Evolutionary conservation across 2,329 filamentous ascomycete species (phyloP), one percentile per base, ranked within the genome.

Genomic region (Graphiopsis chlorocephala): DNA sequence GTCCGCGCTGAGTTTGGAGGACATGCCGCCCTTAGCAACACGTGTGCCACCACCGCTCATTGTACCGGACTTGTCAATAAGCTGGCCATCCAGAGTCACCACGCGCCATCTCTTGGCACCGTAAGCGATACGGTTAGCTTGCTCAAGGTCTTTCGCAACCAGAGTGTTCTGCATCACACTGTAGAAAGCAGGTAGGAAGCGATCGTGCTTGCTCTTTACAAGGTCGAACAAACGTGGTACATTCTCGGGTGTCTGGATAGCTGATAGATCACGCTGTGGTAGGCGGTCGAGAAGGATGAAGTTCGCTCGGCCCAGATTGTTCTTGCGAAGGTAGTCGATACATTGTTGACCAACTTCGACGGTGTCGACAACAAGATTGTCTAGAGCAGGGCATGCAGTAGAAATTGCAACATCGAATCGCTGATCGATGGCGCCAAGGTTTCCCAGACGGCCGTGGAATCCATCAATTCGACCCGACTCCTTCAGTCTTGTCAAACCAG

Each of bases 351-450:
- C 95, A 65, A 93, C 91, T 72, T 98, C 95, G 15, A 98, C 94
- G 0, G 92, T 93, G 72, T 98, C 95, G 0, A 96, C 96, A 11
- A 99, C 94, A 78, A 99, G 93, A 74, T 98, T 97, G 78, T 99
- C 92, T 11, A 99, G 86, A 2, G 90, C 86, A 53, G 91, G 89
- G 71, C 95, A 98, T 12, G 95, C 96, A 0, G 95, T 99, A 0
- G 96, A 99, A 66, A 99, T 97, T n/a, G 95, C 95, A 50, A 99
- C 88, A 73, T 99, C 95, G 77, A 96, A 99, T 78, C 91, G 92
- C 75, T 91, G 85, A 72, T 99, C 93, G 70, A 99, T 99, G 0
- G 91, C 89, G 50, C 95, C 95, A 0, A 99, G 85, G 71, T 98
- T 97, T 11, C 95, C 96, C 4, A 99, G 87, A 33, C 95, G 89